Evolutionary conservation across 2,329 filamentous ascomycete genomes (phyloP).

Genomic region (Penicillium sp.): DNA sequence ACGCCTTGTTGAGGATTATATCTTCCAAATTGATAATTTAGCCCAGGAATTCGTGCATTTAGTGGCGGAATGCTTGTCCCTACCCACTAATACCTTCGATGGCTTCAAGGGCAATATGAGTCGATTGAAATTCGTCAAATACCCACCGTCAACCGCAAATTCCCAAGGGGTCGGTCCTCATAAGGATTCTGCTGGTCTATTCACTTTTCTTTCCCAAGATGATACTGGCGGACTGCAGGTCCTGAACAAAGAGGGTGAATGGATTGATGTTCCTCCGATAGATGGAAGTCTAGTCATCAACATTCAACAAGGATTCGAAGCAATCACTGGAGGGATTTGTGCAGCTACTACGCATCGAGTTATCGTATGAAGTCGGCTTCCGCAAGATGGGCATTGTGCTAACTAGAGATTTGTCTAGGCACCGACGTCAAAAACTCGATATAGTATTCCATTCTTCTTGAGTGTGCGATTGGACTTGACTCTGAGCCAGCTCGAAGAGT

Average conservation of each 20-base stretch:
- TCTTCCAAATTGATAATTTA: constrained; percentile 48
- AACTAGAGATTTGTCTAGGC: constrained; percentile 17
- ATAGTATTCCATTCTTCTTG: constrained; percentile 58
- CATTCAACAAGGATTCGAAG: constrained; percentile 56
- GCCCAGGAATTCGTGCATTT: constrained; percentile 54
- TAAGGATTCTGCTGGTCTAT: constrained; percentile 55
- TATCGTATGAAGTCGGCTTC: constrained; percentile 22
- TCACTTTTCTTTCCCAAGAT: constrained; percentile 45
- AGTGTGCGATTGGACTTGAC: constrained; percentile 52
- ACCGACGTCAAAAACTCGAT: constrained; percentile 31
- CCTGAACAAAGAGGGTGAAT: constrained; percentile 46
- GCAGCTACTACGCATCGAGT: constrained; percentile 42
- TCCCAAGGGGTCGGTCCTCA: constrained; percentile 59
- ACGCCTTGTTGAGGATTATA: constrained; percentile 50
- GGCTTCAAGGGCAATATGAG: constrained; percentile 52
- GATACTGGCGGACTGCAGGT: constrained; percentile 48
- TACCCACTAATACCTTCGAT: constrained; percentile 50
- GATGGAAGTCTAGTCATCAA: constrained; percentile 49
- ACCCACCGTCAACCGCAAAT: constrained; percentile 41
- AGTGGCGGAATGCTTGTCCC: constrained; percentile 56
- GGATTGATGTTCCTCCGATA: constrained; percentile 47
- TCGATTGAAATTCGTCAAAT: constrained; percentile 57
- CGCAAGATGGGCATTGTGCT: not conserved
- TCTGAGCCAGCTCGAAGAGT: constrained; percentile 43
- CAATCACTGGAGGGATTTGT: constrained; percentile 56